These are phyloP conservation scores for Rhodotorula sp. DNA, from an alignment of 1,284 basidiomycete genomes.

Conservation along the genomic window DNA sequence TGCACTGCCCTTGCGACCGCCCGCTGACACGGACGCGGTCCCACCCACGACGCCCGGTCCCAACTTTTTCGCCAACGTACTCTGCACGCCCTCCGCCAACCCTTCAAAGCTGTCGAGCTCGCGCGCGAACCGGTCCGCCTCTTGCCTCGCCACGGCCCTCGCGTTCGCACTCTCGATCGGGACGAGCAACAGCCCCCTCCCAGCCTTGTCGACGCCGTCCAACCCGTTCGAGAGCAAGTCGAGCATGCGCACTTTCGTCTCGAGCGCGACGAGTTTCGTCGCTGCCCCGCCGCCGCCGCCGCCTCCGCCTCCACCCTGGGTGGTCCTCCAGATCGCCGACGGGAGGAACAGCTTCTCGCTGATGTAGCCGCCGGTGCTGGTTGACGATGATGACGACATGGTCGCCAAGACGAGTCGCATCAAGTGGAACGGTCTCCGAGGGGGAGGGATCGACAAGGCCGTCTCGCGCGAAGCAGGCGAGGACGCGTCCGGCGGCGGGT, in stretches of 20 bases:
- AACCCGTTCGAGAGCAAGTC: slow-evolving; percentile 72
- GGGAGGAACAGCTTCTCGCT: slow-evolving; percentile 85
- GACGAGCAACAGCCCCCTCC: slow-evolving; percentile 49
- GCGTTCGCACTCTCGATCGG: slow-evolving; percentile 62
- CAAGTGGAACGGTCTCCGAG: slow-evolving; percentile 78
- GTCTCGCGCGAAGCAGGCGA: slow-evolving; percentile 10
- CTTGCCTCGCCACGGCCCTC: slow-evolving; percentile 55
- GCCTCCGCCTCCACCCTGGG: slow-evolving; percentile 47
- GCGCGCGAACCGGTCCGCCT: slow-evolving; percentile 60
- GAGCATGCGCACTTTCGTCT: slow-evolving; percentile 81
- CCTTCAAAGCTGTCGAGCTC: slow-evolving; percentile 71
- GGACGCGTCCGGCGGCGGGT: slow-evolving; percentile 9
- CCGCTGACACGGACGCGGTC: not conserved
- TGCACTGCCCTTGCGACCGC: slow-evolving; percentile 54
- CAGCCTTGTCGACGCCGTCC: slow-evolving; percentile 55
- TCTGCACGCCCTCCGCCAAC: slow-evolving; percentile 69
- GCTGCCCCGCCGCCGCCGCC: slow-evolving; percentile 55
- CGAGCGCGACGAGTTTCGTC: slow-evolving; percentile 73
- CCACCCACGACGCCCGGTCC: slow-evolving; percentile 56
- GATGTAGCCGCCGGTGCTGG: slow-evolving; percentile 63
- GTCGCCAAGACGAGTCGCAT: slow-evolving; percentile 75
- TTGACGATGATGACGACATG: slow-evolving; percentile 44
- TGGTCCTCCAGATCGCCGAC: slow-evolving; percentile 78
- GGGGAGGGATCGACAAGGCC: slow-evolving; percentile 48
- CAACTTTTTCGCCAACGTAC: slow-evolving; percentile 70